Evolutionary conservation across 2,329 filamentous ascomycete genomes (phyloP).

Genomic region (Paramyrothecium sp.): DNA sequence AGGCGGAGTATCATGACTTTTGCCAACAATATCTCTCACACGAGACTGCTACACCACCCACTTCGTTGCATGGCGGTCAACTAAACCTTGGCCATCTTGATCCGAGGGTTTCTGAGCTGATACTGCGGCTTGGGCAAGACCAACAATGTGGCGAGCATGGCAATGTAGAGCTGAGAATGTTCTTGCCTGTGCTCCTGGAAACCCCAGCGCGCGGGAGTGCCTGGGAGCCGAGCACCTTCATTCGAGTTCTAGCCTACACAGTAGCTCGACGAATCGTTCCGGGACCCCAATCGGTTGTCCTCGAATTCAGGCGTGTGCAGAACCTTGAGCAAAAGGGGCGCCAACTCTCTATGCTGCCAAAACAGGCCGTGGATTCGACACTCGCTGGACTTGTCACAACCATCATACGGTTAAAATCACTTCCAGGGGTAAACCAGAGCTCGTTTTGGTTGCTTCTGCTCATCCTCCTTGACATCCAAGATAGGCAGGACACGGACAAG

Average conservation of each 20-base stretch:
- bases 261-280: constrained; percentile 29
- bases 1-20: constrained; percentile 24
- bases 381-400: constrained; percentile 16
- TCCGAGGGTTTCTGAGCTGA: constrained; percentile 36
- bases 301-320: constrained; percentile 37
- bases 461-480: constrained; percentile 23
- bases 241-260: constrained; percentile 56
- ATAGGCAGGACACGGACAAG: constrained; percentile 25
- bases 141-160: constrained; percentile 10
- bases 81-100: constrained; percentile 26
- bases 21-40: constrained; percentile 27
- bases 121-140: constrained; percentile 25
- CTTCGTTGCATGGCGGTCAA: constrained; percentile 3
- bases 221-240: constrained; percentile 51
- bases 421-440: neutral
- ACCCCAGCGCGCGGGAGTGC: constrained; percentile 52
- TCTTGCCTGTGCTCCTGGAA: constrained; percentile 64
- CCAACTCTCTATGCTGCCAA: constrained; percentile 14
- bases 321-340: constrained; percentile 24
- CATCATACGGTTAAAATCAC: constrained; percentile 11
- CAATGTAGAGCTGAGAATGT: constrained; percentile 44
- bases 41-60: constrained; percentile 16
- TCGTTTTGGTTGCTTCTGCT: constrained; percentile 23
- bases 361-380: constrained; percentile 4
- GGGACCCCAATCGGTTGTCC: constrained; percentile 14